Conservation (phyloP, 345 rosid genomes). For the Moringa oleifera region DNA sequence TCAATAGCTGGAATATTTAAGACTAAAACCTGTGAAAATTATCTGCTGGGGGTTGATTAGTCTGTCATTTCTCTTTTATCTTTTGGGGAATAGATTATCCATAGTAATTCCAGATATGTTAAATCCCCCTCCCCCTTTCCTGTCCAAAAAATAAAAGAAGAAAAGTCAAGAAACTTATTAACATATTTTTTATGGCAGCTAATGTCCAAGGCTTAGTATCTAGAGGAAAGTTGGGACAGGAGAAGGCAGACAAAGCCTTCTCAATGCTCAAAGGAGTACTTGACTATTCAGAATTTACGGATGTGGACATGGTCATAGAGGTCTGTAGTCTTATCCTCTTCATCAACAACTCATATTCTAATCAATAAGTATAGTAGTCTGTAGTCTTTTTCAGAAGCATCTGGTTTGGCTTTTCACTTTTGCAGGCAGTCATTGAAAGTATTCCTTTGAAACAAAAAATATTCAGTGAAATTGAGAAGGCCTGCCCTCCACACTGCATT, state of each 20-base stretch:
- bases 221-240: constrained; percentile 60
- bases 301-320: constrained; percentile 97
- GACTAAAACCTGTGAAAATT: too few species aligned
- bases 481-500: constrained; percentile 80
- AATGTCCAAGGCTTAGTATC: constrained; percentile 66
- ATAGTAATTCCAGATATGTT: background rate
- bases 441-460: constrained; percentile 80
- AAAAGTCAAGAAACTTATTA: background rate
- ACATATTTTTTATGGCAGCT: constrained; percentile 36
- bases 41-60: too few species aligned
- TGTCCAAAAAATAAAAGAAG: too few species aligned
- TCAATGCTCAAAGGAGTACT: constrained; percentile 75
- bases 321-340: constrained; percentile 26
- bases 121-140: background rate
- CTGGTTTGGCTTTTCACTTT: constrained; percentile 1
- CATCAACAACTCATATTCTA: background rate
- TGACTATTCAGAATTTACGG: constrained; percentile 76
- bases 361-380: background rate
- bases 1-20: background rate
- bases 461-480: constrained; percentile 77
- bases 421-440: constrained; percentile 91
- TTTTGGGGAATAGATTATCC: background rate
- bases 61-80: background rate
- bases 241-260: constrained; percentile 67
- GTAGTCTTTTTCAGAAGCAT: background rate